Percentiles rank a stretch among this genome's conserved stretches.
phyloP scores from a whole-genome alignment of 257 asterid genomes.

The Solanum appendiculatum region DNA sequence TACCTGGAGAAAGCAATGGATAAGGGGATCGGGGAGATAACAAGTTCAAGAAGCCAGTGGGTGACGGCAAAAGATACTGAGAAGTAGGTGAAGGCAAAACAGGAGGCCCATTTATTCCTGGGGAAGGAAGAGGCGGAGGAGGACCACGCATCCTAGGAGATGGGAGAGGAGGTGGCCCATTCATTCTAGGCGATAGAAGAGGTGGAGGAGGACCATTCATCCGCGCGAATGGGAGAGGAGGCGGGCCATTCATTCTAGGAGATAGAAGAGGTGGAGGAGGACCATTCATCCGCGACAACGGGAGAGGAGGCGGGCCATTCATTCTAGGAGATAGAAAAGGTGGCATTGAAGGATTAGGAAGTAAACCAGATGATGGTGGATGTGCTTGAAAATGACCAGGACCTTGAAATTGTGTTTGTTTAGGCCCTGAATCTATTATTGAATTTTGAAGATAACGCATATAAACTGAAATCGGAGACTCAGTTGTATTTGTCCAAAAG shows the following conservation, averaged over 20 bases:
- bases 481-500: slow-evolving; percentile 62
- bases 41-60: slow-evolving; percentile 56
- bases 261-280: slow-evolving; percentile 39
- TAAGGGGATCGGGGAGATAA: slow-evolving; percentile 77
- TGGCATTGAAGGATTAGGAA: slow-evolving; percentile 30
- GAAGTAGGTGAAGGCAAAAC: slow-evolving; percentile 75
- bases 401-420: slow-evolving; percentile 27
- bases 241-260: slow-evolving; percentile 45
- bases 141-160: slow-evolving; percentile 62
- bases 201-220: slow-evolving; percentile 46
- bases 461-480: slow-evolving; percentile 81
- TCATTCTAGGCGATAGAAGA: slow-evolving; percentile 41
- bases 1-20: slow-evolving; percentile 80
- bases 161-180: slow-evolving; percentile 40
- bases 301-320: slow-evolving; percentile 32
- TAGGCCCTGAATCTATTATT: slow-evolving; percentile 40
- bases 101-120: slow-evolving; percentile 47
- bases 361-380: slow-evolving; percentile 18
- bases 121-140: slow-evolving; percentile 40
- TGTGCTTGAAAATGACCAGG: slow-evolving; percentile 21
- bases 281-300: slow-evolving; percentile 34
- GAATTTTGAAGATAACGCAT: slow-evolving; percentile 87
- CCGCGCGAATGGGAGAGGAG: slow-evolving; percentile 39
- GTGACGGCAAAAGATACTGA: slow-evolving; percentile 78
- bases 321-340: slow-evolving; percentile 40